Percentiles rank a stretch among this genome's conserved stretches.
Conservation (phyloP, 1,139 yeast species). For the Sugiyamaella neomexicana region DNA sequence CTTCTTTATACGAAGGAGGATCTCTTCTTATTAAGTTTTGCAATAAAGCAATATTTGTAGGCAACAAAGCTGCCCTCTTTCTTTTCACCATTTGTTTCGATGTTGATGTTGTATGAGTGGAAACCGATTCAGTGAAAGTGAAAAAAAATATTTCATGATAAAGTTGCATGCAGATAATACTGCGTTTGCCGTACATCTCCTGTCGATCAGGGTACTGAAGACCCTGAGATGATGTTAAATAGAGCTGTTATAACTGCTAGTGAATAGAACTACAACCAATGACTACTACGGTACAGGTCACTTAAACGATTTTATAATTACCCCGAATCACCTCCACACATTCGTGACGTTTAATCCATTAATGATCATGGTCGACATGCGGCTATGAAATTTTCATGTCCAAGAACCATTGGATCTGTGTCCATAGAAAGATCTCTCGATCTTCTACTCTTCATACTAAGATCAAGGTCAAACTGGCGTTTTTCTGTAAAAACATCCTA, state of each 20-base stretch:
- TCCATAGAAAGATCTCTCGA: too few relatives aligned
- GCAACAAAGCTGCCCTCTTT: constrained; percentile 88
- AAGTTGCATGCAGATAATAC: constrained; percentile 9
- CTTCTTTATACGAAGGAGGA: constrained; percentile 90
- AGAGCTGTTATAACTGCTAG: background rate
- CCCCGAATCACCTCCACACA: too few relatives aligned
- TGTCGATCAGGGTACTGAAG: constrained; percentile 6
- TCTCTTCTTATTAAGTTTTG: constrained; percentile 93
- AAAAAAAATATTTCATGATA: constrained; percentile 5
- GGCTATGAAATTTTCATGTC: constrained; percentile 2
- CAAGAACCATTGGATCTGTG: background rate
- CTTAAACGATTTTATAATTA: too few relatives aligned
- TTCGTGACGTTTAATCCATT: too few relatives aligned
- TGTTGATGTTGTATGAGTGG: too few relatives aligned
- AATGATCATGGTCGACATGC: background rate
- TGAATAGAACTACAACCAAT: too few relatives aligned
- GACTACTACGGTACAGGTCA: too few relatives aligned
- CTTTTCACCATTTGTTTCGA: constrained; percentile 83
- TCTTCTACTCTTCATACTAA: background rate
- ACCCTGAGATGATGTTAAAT: background rate
- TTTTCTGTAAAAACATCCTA: background rate
- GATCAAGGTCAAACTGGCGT: constrained; percentile 7
- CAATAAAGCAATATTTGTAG: constrained; percentile 83
- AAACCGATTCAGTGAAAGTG: background rate
- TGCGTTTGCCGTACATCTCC: constrained; percentile 5